Percentiles rank a stretch among this genome's conserved stretches.
These are phyloP conservation scores for Oryza officinalis DNA, from an alignment of 176 grass and related monocot species.

Conservation along the genomic window DNA sequence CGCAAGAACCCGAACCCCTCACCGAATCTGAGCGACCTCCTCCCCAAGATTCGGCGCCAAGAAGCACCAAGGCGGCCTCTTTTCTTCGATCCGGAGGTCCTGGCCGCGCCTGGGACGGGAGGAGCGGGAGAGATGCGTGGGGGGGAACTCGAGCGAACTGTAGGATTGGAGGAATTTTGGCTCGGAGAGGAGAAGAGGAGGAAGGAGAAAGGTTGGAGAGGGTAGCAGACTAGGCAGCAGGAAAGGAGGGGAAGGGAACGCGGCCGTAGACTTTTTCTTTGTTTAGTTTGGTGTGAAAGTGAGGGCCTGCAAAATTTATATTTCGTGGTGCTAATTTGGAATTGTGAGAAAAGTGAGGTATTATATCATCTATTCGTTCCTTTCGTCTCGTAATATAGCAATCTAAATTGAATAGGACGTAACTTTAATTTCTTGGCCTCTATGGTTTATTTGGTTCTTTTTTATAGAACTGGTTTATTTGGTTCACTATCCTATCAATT, in stretches of 20 bases:
- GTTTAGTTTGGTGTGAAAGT: neutral
- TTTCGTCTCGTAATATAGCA: too few relatives aligned
- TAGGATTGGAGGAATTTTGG: conserved; percentile 36
- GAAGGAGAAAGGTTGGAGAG: neutral
- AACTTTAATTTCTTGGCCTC: too few relatives aligned
- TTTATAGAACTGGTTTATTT: too few relatives aligned
- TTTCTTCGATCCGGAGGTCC: conserved; percentile 11
- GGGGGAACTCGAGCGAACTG: neutral
- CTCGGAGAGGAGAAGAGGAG: neutral
- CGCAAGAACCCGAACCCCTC: neutral
- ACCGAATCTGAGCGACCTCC: conserved; percentile 43
- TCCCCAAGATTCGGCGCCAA: conserved; percentile 23
- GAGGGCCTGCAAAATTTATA: neutral
- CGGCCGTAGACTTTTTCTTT: conserved; percentile 22
- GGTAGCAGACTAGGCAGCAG: conserved; percentile 13
- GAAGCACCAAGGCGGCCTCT: neutral
- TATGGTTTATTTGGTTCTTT: too few relatives aligned
- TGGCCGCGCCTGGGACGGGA: neutral
- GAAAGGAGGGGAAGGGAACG: neutral
- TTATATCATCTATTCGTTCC: too few relatives aligned
- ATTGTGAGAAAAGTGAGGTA: neutral
- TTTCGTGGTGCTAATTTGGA: neutral
- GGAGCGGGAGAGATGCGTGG: neutral
- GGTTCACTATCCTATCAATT: too few relatives aligned
- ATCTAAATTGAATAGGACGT: too few relatives aligned